Base-by-base conservation (phyloP, 2,329 filamentous ascomycete genomes). In the Macrophomina pseudophaseolina region DNA sequence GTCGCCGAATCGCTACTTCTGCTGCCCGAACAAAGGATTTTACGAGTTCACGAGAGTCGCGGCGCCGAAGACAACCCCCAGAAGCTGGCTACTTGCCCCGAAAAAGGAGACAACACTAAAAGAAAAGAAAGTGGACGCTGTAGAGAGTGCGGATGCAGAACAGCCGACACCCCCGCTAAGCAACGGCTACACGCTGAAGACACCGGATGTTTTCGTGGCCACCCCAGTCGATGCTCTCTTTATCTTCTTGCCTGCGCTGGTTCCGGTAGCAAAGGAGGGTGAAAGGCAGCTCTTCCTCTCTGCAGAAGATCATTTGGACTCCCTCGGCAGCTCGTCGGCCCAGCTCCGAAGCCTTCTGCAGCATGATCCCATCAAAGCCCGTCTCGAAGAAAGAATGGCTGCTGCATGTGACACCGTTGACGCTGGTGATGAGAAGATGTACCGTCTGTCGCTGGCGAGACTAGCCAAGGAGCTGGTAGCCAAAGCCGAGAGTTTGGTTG, bases 211-310 rank as follows among this genome's bases (percentile, higher is more conserved):
- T n/a, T 90, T 91, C 72, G 80, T 98, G 67, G 92, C 94, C 8
- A 97, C 95, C 1, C 87, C 88, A 1, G 83, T 97, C 65, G 95
- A 99, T 76, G 86, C 92, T 5, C 75, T 97, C 3, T 98, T 98
- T 80, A 83, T 98, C 60, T 75, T 97, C 3, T 82, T 98, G 1
- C 91, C 94, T 0, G 86, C 89, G 4, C 84, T 98, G 1, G 80
- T 82, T 1, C 78, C 86, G 46, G 71, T 80, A 12, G 72, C 76
- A 11, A 80, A 82, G 30, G 81, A 84, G 56, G 77, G 81, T 2
- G 74, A 80, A 48, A 91, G 89, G 73, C 85, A 85, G 51, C 82
- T 90, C 62, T 93, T 92, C 71, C 82, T 93, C 14, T 85, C 87
- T 0, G 82, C 87, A 65, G 90, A 93, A 56, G 91, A 94, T 74